These are phyloP conservation scores for Saccharata proteae DNA, from an alignment of 2,329 filamentous ascomycete genomes.

Conservation along the genomic window DNA sequence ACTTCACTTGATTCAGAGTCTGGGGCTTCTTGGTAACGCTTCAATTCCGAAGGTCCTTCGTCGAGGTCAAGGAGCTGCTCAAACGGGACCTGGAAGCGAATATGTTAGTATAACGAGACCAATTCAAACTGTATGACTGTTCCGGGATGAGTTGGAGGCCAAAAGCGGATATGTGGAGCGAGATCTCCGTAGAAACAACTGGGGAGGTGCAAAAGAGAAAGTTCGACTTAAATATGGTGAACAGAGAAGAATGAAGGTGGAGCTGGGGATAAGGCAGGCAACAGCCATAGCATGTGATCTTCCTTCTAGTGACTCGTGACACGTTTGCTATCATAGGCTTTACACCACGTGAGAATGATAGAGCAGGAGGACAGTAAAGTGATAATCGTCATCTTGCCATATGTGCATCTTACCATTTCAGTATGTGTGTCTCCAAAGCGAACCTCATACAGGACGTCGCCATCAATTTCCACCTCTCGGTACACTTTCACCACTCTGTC, in stretches of 20 bases:
- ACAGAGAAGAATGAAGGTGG: background rate
- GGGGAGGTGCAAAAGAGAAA: too few relatives aligned
- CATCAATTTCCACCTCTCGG: constrained; percentile 21
- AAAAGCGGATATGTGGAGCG: too few relatives aligned
- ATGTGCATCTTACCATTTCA: constrained; percentile 29
- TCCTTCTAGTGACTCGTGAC: too few relatives aligned
- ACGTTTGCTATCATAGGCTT: too few relatives aligned
- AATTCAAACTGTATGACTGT: too few relatives aligned
- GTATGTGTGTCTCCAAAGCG: constrained; percentile 27
- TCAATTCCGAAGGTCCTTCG: constrained; percentile 36
- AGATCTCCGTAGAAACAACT: too few relatives aligned
- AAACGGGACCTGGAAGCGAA: constrained; percentile 35
- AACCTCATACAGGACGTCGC: constrained; percentile 28
- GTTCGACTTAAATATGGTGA: background rate
- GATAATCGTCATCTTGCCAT: background rate
- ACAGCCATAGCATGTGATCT: background rate
- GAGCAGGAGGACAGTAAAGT: background rate
- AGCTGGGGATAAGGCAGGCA: background rate
- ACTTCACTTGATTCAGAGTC: background rate
- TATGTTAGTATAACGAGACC: too few relatives aligned
- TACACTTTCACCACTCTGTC: constrained; percentile 28
- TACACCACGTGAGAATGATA: too few relatives aligned
- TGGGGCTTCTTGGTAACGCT: constrained; percentile 24
- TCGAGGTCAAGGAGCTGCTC: constrained; percentile 31
- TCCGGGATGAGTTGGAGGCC: too few relatives aligned